Evolutionary conservation across 225 moss, liverwort and hornwort genomes (phyloP).

Genomic region (Pleurozium schreberi): DNA sequence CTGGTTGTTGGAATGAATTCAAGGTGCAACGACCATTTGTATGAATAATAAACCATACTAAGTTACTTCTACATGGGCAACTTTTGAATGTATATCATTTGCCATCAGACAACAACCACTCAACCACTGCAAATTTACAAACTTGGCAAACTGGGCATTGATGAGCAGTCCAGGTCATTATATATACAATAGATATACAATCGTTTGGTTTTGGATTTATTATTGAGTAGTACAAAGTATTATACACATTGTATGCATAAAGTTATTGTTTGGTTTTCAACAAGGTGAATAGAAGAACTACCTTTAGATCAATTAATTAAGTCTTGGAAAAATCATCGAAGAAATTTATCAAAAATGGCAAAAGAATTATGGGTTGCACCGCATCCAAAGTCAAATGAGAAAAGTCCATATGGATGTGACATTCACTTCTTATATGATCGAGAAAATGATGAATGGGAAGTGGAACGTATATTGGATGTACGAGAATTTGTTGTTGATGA

Average conservation of each 20-base stretch:
- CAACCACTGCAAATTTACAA: too few species aligned
- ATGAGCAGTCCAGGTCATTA: too few species aligned
- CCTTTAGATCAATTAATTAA: fast-evolving
- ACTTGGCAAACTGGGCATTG: too few species aligned
- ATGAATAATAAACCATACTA: too few species aligned
- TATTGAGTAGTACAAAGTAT: neutral
- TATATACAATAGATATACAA: too few species aligned
- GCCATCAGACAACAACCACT: too few species aligned
- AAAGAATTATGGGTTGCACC: neutral
- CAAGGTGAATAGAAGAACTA: too few species aligned
- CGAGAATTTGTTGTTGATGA: neutral
- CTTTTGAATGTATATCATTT: too few species aligned
- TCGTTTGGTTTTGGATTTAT: neutral
- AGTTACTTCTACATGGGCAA: too few species aligned
- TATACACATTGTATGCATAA: neutral
- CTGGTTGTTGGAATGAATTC: too few species aligned
- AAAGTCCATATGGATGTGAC: neutral
- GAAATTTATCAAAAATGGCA: neutral
- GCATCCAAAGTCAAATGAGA: neutral
- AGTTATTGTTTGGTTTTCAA: neutral
- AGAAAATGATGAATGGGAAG: neutral
- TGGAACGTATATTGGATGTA: neutral
- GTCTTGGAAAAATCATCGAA: neutral
- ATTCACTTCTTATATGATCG: fast-evolving
- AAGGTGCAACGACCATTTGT: too few species aligned